Conservation (phyloP, 1,284 basidiomycete genomes). For the Farysia itapuensis region DNA sequence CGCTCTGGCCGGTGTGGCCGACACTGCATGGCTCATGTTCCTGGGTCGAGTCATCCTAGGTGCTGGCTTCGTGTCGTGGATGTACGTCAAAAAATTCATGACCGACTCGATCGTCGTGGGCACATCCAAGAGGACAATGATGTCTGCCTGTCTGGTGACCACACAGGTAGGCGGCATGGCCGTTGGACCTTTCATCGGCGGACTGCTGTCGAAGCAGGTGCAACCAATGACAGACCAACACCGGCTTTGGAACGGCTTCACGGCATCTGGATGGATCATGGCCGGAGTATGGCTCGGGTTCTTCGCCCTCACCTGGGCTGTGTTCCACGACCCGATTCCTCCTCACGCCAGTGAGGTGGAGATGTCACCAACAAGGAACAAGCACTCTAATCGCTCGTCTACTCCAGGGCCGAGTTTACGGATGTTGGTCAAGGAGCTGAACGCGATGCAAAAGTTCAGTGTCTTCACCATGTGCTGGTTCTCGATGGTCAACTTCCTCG, state of each 20-base stretch:
- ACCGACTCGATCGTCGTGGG: conserved; percentile 35
- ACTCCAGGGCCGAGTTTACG: conserved; percentile 7
- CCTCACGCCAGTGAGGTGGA: conserved; percentile 1
- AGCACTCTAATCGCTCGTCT: not conserved
- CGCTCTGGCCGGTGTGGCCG: conserved; percentile 25
- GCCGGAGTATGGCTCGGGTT: conserved; percentile 23
- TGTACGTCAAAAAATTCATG: conserved; percentile 36
- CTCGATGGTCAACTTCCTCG: conserved; percentile 39
- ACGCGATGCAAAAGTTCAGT: conserved; percentile 21
- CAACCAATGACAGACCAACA: conserved; percentile 18
- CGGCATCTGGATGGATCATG: conserved; percentile 37
- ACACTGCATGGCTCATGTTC: conserved; percentile 38
- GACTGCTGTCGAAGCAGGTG: conserved; percentile 22
- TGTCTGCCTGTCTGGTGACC: conserved; percentile 38
- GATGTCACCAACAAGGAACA: not conserved
- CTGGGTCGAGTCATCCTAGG: conserved; percentile 23
- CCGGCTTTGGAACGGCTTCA: conserved; percentile 36
- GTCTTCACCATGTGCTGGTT: conserved; percentile 42
- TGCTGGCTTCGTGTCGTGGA: conserved; percentile 32
- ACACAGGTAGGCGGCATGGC: conserved; percentile 40
- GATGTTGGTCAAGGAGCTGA: conserved; percentile 20
- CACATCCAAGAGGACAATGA: conserved; percentile 23
- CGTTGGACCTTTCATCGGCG: conserved; percentile 30
- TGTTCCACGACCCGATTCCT: conserved; percentile 19
- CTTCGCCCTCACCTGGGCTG: conserved; percentile 10